phyloP scores from a whole-genome alignment of 441 rosid genomes.

The Mallotus repandus region DNA sequence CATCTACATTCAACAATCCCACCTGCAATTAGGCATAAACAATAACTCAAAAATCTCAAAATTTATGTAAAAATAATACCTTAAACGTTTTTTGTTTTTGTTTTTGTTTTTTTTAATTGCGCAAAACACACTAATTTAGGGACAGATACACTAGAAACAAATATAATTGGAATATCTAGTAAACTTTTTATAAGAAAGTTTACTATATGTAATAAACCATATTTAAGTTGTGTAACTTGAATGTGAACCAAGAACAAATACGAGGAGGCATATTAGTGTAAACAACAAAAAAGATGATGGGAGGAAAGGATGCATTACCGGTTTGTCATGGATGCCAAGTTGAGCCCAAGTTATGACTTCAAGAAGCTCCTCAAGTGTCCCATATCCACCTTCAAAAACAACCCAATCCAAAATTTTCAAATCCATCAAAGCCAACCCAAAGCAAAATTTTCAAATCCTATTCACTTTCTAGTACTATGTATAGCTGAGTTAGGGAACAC shows the following conservation, averaged over 20 bases:
- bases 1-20: conserved; percentile 87
- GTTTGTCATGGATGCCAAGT: conserved; percentile 92
- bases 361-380: conserved; percentile 90
- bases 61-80: too few relatives aligned
- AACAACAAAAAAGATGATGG: background rate
- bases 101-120: too few relatives aligned
- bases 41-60: too few relatives aligned
- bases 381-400: conserved; percentile 74
- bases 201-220: too few relatives aligned
- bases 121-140: too few relatives aligned
- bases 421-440: background rate
- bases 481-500: too few relatives aligned
- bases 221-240: too few relatives aligned
- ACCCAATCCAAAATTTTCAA: background rate
- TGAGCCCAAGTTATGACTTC: conserved; percentile 93
- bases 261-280: background rate
- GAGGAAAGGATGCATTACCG: conserved; percentile 42
- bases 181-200: too few relatives aligned
- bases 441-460: background rate
- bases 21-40: conserved; percentile 42
- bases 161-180: too few relatives aligned
- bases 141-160: too few relatives aligned
- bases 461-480: too few relatives aligned
- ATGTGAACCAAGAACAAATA: background rate
- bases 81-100: too few relatives aligned